phyloP scores from a whole-genome alignment of 2,329 filamentous ascomycete species.

The Lachnellula arida region DNA sequence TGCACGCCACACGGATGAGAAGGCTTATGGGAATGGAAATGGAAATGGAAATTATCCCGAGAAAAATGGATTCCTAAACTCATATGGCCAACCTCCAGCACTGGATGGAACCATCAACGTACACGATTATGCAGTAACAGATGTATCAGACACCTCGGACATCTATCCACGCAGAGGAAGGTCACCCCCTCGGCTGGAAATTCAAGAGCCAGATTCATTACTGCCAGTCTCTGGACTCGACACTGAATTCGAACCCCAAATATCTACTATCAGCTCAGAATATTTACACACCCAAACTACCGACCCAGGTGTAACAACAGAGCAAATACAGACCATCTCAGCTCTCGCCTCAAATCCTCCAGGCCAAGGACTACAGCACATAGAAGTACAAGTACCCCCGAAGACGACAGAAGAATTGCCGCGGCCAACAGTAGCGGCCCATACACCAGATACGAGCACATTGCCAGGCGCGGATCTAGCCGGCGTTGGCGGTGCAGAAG shows the following conservation, averaged over 20 bases:
- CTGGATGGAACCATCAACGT: conserved; percentile 14
- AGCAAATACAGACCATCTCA: not conserved
- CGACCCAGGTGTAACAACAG: not conserved
- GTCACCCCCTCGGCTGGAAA: conserved; percentile 24
- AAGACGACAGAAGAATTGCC: conserved; percentile 13
- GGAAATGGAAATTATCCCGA: conserved; percentile 6
- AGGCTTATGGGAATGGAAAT: not conserved
- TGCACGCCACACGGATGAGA: conserved; percentile 20
- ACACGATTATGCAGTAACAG: conserved; percentile 26
- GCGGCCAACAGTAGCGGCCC: conserved; percentile 22
- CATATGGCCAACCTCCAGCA: conserved; percentile 7
- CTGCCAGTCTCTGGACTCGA: not conserved
- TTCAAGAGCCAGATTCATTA: not conserved
- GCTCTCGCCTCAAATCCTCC: too few species aligned
- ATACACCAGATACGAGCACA: conserved; percentile 9
- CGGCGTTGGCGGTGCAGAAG: conserved; percentile 22
- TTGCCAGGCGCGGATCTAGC: conserved; percentile 15
- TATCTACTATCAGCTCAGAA: not conserved
- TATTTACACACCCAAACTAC: not conserved
- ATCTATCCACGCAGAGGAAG: conserved; percentile 28
- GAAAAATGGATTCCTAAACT: conserved; percentile 10
- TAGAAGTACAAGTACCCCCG: conserved; percentile 3
- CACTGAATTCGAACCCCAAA: not conserved
- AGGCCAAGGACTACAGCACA: not conserved
- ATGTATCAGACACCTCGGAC: conserved; percentile 23